A percentile compares a stretch with the other conserved stretches of the same genome.
Evolutionary conservation across 2,329 filamentous ascomycete genomes (phyloP).

Genomic region (Albifimbria verrucaria): DNA sequence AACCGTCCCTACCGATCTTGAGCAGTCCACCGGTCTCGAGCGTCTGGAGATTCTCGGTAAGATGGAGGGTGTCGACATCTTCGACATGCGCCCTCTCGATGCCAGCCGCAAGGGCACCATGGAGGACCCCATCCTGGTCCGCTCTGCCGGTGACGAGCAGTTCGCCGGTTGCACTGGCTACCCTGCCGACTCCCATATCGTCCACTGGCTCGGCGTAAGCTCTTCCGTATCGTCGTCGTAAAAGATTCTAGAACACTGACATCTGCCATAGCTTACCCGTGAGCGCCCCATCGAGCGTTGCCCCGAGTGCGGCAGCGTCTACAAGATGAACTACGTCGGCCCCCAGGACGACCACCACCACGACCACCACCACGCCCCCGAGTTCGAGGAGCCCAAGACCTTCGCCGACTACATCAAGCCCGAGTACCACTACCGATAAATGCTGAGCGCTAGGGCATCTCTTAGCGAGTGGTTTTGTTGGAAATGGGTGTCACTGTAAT

Average conservation of each 20-base stretch:
- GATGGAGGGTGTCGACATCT: slow-evolving; percentile 97
- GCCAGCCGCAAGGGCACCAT: slow-evolving; percentile 87
- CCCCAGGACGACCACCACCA: slow-evolving; percentile 69
- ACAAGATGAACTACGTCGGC: slow-evolving; percentile 97
- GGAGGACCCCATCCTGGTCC: slow-evolving; percentile 85
- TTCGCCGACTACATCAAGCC: slow-evolving; percentile 95
- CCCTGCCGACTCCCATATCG: slow-evolving; percentile 87
- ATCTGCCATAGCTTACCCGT: slow-evolving; percentile 64
- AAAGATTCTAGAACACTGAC: too few species aligned
- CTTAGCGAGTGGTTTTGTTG: too few species aligned
- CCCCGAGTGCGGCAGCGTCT: slow-evolving; percentile 91
- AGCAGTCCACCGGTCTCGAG: slow-evolving; percentile 96
- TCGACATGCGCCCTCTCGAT: slow-evolving; percentile 97
- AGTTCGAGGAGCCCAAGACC: slow-evolving; percentile 85
- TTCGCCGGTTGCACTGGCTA: slow-evolving; percentile 93
- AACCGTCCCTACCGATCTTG: slow-evolving; percentile 87
- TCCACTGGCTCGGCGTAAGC: slow-evolving; percentile 87
- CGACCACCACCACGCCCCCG: slow-evolving; percentile 51
- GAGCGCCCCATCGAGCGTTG: slow-evolving; percentile 92
- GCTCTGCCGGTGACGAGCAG: slow-evolving; percentile 92
- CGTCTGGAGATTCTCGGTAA: slow-evolving; percentile 98
- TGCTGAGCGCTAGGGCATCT: too few species aligned
- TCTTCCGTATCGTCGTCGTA: too few species aligned
- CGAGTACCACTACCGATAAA: slow-evolving; percentile 75
- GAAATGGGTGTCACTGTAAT: slow-evolving; percentile 11